A percentile compares a stretch with the other conserved stretches of the same genome.
Conservation (phyloP, 2,329 filamentous ascomycete genomes). For the Aspergillus awamori region DNA sequence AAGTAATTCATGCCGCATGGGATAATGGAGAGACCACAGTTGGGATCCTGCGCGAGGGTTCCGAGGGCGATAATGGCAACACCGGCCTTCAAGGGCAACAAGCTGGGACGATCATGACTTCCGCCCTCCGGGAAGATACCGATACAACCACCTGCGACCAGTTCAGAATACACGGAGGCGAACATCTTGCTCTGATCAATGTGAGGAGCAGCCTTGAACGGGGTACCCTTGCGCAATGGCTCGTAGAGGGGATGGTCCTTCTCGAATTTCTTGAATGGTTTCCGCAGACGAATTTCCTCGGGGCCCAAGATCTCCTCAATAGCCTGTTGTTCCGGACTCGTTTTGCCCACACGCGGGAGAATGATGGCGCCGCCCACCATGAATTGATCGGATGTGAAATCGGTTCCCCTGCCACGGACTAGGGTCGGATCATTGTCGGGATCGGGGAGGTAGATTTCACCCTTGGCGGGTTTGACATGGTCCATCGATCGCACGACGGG, state of each 20-base stretch:
- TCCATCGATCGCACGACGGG: constrained; percentile 94
- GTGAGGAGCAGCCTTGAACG: constrained; percentile 86
- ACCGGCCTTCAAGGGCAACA: constrained; percentile 91
- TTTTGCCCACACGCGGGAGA: constrained; percentile 79
- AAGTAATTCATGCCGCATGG: constrained; percentile 99
- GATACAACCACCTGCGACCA: constrained; percentile 82
- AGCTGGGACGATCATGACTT: constrained; percentile 89
- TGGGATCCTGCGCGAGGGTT: constrained; percentile 78
- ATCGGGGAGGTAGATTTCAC: constrained; percentile 85
- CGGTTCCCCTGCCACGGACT: constrained; percentile 75
- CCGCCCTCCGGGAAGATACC: constrained; percentile 97
- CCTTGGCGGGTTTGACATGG: constrained; percentile 74
- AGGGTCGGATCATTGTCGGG: constrained; percentile 81
- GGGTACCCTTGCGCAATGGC: constrained; percentile 75
- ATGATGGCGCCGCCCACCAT: constrained; percentile 83
- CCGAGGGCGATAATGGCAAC: constrained; percentile 98
- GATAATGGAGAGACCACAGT: constrained; percentile 90
- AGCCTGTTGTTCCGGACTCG: constrained; percentile 70
- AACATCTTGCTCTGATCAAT: constrained; percentile 95
- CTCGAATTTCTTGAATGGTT: constrained; percentile 70
- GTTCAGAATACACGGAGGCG: constrained; percentile 83
- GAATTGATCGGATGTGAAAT: constrained; percentile 71
- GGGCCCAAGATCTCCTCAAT: constrained; percentile 79
- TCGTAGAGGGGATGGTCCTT: constrained; percentile 75
- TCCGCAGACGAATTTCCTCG: constrained; percentile 83